Base-by-base conservation (phyloP, 1,284 basidiomycete genomes). In the Moesziomyces sp. region DNA sequence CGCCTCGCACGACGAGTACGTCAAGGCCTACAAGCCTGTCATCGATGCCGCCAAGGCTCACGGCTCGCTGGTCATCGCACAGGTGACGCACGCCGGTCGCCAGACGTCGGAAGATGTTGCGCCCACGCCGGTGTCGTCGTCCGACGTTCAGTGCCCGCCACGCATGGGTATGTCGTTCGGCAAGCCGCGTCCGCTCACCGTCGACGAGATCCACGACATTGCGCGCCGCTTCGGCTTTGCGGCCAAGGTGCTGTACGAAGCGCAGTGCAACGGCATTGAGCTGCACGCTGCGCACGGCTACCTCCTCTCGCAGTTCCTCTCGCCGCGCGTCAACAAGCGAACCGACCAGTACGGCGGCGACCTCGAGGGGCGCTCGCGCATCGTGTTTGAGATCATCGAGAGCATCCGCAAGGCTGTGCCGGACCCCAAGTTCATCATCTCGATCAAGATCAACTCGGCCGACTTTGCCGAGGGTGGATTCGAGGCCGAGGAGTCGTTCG, bases 281-380 rank as follows among this genome's bases (percentile, higher is more conserved):
- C 76, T 98, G 19, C 95, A 98, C 84, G 91, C 89, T 26, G 91
- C 92, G 0, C 94, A 97, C 86, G 94, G 94, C 45, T 86, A 97
- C 84, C 87, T 97, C 11, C 86, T 97, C 14, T 89, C 93, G 0
- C 90, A 93, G 75, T 96, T 95, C 83, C 86, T 97, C 28, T 93
- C 90, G 5, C 89, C 56, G 1, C 76, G 93, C 91, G 89, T 89
- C 46, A 96, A 96, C 83, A 76, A 83, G 23, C 89, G 92, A 23
- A 84, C 75, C 34, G 91, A 92, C 84, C 86, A 85, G 35, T 95
- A 90, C 86, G 86, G 81, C 13, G 66, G 88, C 87, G 68, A 71
- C 40, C 49, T 85, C 0, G 61, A 75, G 13, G 77, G 76, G 26
- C 83, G 85, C 28, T 78, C 72, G 59, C 80, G 71, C 62, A 86